Evolutionary conservation across 192 early-diverging fungal species (phyloP).

Genomic region (Umbelopsis sp.): DNA sequence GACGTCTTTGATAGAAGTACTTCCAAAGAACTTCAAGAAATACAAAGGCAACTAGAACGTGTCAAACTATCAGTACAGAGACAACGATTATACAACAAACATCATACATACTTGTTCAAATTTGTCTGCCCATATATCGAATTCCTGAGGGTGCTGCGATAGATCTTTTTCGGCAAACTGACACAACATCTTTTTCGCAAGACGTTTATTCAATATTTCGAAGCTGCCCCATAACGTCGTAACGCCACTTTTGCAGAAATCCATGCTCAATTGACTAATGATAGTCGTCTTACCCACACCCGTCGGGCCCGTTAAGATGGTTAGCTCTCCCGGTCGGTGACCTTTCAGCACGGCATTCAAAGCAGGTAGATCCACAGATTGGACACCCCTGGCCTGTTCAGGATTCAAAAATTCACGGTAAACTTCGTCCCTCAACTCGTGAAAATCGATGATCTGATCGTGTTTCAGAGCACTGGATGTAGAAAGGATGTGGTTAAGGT

Average conservation of each 20-base stretch:
- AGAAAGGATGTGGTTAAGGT: conserved; percentile 46
- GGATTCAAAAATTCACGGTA: conserved; percentile 66
- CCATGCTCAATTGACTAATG: conserved; percentile 70
- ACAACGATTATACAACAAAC: not conserved
- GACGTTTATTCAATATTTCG: conserved; percentile 71
- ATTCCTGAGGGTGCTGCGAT: conserved; percentile 44
- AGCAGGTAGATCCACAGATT: conserved; percentile 62
- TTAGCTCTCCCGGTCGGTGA: conserved; percentile 70
- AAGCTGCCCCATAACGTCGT: conserved; percentile 79
- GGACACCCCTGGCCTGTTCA: conserved; percentile 64
- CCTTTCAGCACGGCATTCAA: conserved; percentile 69
- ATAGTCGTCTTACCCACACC: conserved; percentile 76
- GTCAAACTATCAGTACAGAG: not conserved
- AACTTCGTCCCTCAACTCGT: conserved; percentile 62
- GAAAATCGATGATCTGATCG: conserved; percentile 69
- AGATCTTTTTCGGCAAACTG: conserved; percentile 66
- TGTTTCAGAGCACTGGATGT: conserved; percentile 56
- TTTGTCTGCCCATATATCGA: conserved; percentile 61
- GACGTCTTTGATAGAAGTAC: conserved; percentile 66
- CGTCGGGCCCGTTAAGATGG: conserved; percentile 69
- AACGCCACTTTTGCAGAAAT: conserved; percentile 68
- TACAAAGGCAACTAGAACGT: conserved; percentile 61
- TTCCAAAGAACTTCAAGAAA: conserved; percentile 76
- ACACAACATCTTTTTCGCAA: conserved; percentile 69
- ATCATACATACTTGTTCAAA: conserved; percentile 57